Evolutionary conservation across 306 rosid genomes (phyloP), one percentile per base, ranked within the genome.

Genomic region (Amphicarpaea edgeworthii): DNA sequence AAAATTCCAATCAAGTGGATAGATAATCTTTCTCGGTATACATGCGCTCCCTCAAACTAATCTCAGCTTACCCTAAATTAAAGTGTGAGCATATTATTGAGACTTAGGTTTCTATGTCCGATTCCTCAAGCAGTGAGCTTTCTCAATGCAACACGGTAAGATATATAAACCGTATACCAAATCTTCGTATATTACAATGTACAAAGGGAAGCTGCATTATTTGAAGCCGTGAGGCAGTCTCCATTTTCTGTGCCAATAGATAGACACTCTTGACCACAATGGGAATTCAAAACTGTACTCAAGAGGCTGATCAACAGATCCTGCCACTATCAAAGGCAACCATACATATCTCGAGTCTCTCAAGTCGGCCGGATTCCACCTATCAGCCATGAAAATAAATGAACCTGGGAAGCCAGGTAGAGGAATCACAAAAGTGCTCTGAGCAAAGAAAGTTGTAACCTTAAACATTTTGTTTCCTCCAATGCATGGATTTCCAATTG

Each of bases 241-340:
- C 99, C 99, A 96, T 77, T 88, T 92, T 77, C 93, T 86, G 75
- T 96, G 99, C 99, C 99, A 96, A 83, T 88, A 96, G 75, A 96
- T 89, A 0, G 99, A 96, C 58, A 92, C 93, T 79, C 99, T 84
- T n/a, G 97, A 89, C 99, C 99, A 96, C 75, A 90, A 67, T 12
- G 99, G 98, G 75, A 96, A 96, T 62, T 92, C 93, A 78, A 96
- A 96, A 73, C 77, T 93, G 86, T 85, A 87, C 73, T 96, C 97
- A 2, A 92, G 72, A 1, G 99, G 99, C 82, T 83, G 86, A 86
- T 96, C 99, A 43, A 77, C 96, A 9, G 86, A 78, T 65, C 99
- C 99, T 51, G 97, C 93, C 0, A 96, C 93, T 26, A 92, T 84
- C 91, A 96, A 82, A 2, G 99, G 99, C 86, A 96, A 79, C 99